A percentile compares a stretch with the other conserved stretches of the same genome.
phyloP scores from a whole-genome alignment of 2,329 filamentous ascomycete genomes.

The Alternaria rosae region DNA sequence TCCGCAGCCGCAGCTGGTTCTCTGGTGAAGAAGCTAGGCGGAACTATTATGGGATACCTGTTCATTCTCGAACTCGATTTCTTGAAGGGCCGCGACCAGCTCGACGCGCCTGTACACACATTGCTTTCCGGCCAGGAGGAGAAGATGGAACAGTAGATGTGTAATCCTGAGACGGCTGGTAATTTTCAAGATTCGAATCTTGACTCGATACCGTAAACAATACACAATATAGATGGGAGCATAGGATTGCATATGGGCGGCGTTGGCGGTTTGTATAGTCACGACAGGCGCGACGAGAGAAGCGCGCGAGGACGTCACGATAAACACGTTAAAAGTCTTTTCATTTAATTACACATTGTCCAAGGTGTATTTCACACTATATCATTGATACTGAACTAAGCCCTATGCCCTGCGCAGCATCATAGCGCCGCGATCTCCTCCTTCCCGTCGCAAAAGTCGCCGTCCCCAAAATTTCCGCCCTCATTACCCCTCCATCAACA shows the following conservation, averaged over 20 bases:
- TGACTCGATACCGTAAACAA: slow-evolving; percentile 5
- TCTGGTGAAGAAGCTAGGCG: slow-evolving; percentile 85
- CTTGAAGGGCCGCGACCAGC: slow-evolving; percentile 89
- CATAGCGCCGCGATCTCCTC: background rate
- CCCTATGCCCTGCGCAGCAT: background rate
- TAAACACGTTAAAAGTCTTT: background rate
- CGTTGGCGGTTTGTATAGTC: slow-evolving; percentile 22
- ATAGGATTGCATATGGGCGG: slow-evolving; percentile 28
- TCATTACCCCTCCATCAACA: slow-evolving; percentile 18
- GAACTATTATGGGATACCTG: slow-evolving; percentile 84
- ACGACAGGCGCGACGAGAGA: background rate
- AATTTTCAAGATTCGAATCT: background rate
- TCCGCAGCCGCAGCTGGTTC: slow-evolving; percentile 87
- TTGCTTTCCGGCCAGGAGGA: slow-evolving; percentile 73
- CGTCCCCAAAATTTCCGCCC: slow-evolving; percentile 4
- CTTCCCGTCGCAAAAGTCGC: slow-evolving; percentile 9
- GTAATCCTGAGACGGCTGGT: background rate
- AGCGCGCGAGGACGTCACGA: background rate
- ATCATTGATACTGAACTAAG: background rate
- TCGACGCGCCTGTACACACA: slow-evolving; percentile 82
- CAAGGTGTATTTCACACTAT: background rate
- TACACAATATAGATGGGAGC: slow-evolving; percentile 17
- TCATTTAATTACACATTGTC: background rate
- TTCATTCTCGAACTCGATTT: slow-evolving; percentile 97
- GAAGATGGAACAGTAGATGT: slow-evolving; percentile 23